Percentiles rank a stretch among this genome's conserved stretches.
Evolutionary conservation across 75 land plant species (phyloP).

Genomic region (Larix kaempferi): DNA sequence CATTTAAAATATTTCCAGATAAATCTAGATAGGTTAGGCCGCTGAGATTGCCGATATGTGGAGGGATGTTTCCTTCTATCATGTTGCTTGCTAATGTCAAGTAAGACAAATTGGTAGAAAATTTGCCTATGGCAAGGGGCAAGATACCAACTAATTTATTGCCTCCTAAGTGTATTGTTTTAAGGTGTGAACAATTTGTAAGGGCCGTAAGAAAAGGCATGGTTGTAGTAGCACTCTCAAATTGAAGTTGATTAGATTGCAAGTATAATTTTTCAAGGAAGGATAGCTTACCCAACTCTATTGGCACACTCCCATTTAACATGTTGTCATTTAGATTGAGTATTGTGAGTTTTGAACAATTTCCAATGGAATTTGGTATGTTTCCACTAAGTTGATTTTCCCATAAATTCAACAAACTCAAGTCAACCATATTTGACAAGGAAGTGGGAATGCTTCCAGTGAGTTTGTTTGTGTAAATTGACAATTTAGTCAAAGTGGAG

Average conservation of each 20-base stretch:
- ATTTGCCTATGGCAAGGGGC: background rate
- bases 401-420: background rate
- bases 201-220: too few species aligned
- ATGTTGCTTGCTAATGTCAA: too few species aligned
- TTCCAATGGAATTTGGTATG: conserved; percentile 12
- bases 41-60: too few species aligned
- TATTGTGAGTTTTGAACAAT: background rate
- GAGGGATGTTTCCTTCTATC: too few species aligned
- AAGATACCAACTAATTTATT: conserved; percentile 6
- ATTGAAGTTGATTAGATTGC: background rate
- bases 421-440: conserved; percentile 5
- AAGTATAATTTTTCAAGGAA: too few species aligned
- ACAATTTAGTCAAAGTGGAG: conserved; percentile 17
- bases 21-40: too few species aligned
- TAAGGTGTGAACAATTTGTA: too few species aligned
- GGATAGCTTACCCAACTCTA: conserved; percentile 9
- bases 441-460: conserved; percentile 24
- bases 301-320: conserved; percentile 13
- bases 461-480: conserved; percentile 19
- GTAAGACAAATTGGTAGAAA: background rate
- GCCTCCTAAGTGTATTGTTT: background rate
- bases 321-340: conserved; percentile 2
- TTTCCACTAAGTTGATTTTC: conserved; percentile 9
- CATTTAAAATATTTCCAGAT: too few species aligned
- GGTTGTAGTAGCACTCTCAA: background rate